Evolutionary conservation across 257 asterid genomes (phyloP), one percentile per base, ranked within the genome.

Genomic region (Rehmannia glutinosa): DNA sequence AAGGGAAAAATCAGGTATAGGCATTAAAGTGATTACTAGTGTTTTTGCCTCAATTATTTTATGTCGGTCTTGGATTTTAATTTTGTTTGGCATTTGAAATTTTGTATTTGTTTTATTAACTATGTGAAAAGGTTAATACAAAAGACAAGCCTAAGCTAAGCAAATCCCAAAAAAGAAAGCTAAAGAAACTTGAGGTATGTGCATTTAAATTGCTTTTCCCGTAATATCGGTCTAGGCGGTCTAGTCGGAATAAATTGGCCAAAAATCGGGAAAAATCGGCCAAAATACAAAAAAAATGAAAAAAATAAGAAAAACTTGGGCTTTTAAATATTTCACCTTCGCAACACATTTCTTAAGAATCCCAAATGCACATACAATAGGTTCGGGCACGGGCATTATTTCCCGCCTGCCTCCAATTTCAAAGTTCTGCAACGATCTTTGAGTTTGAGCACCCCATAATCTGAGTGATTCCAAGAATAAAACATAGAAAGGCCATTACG

Each of bases 371-470:
- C 91, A 93, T 25, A 94, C 72, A 67, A 94, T 88, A 41, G 92
- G 97, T 68, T 94, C 97, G 5, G 99, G n/a, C n/a, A n/a, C n/a
- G n/a, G n/a, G 99, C 97, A 94, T 94, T 73, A 96, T 81, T 72
- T 94, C 99, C 33, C 97, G 92, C 32, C 87, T 90, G 27, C 97
- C 97, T 21, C 99, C 97, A 64, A 94, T 94, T 45, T 94, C 99
- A 76, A 94, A 94, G 82, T 94, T 94, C 76, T 91, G 92, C 75
- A 94, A 74, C 1, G 97, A 94, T 70, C 99, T 82, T 73, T 94
- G 99, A 64, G 97, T 91, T 76, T 94, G 97, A 57, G 97, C 97
- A 41, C 97, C 99, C 97, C 97, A 91, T 80, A 94, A 80, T 79
- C 97, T 94, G 84, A 69, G 52, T 92, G 25, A 50, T 69, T 49